Conservation (phyloP, 805 yeast genomes). For the Starmerella geochares region DNA sequence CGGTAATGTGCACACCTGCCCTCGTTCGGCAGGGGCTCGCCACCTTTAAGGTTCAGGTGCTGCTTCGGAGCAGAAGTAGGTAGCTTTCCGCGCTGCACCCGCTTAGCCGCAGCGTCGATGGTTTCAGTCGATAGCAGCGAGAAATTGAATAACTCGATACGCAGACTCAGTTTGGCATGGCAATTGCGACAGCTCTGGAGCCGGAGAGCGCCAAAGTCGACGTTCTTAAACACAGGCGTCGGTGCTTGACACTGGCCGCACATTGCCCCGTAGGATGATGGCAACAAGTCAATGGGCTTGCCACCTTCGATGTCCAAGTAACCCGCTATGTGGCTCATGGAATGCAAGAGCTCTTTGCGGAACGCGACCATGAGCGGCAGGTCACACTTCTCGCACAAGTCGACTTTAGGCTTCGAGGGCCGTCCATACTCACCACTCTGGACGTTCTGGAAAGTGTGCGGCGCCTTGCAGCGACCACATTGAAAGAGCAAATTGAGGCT, state of each 20-base stretch:
- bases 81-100: conserved; percentile 11
- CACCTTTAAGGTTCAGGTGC: conserved; percentile 31
- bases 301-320: conserved; percentile 36
- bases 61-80: conserved; percentile 23
- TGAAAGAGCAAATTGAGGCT: conserved; percentile 31
- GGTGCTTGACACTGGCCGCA: conserved; percentile 32
- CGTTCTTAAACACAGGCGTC: conserved; percentile 29
- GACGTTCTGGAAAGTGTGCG: conserved; percentile 31
- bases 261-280: conserved; percentile 32
- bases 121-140: conserved; percentile 29
- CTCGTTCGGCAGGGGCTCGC: conserved; percentile 33
- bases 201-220: conserved; percentile 31
- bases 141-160: conserved; percentile 31
- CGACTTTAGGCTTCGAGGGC: conserved; percentile 29
- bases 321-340: conserved; percentile 29
- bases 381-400: conserved; percentile 32
- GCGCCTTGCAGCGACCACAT: conserved; percentile 34
- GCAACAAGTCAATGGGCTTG: conserved; percentile 31
- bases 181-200: conserved; percentile 32
- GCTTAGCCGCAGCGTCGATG: conserved; percentile 16
- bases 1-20: conserved; percentile 36
- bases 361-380: conserved; percentile 31
- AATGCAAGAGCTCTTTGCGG: conserved; percentile 33
- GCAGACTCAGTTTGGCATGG: conserved; percentile 31
- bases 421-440: conserved; percentile 32